Percentiles rank a stretch among this genome's conserved stretches.
phyloP scores from a whole-genome alignment of 768 basidiomycete genomes.

The Pholiota conissans region DNA sequence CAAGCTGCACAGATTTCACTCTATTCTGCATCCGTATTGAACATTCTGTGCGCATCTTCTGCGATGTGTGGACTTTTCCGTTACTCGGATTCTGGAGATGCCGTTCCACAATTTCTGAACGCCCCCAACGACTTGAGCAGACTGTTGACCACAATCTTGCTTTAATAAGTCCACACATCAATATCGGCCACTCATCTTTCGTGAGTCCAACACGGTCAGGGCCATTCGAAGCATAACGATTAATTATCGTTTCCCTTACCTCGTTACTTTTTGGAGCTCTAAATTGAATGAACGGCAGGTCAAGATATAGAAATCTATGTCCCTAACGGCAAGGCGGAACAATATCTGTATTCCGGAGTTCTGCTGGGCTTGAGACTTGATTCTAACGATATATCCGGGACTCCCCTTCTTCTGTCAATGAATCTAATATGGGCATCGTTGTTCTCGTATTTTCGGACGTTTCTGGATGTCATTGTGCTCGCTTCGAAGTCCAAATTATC shows the following conservation, averaged over 20 bases:
- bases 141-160: no score
- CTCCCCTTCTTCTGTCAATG: slow-evolving; percentile 8
- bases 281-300: background rate
- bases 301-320: background rate
- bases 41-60: background rate
- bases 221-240: background rate
- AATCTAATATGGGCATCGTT: slow-evolving; percentile 21
- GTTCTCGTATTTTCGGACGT: slow-evolving; percentile 22
- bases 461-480: slow-evolving; percentile 1
- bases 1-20: background rate
- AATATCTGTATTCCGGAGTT: background rate
- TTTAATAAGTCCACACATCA: no score
- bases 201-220: background rate
- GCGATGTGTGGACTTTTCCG: no score
- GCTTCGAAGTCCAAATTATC: background rate
- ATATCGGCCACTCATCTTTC: background rate
- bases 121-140: no score
- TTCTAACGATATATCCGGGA: background rate
- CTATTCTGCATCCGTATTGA: background rate
- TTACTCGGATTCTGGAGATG: no score
- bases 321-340: slow-evolving; percentile 3
- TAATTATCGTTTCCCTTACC: background rate
- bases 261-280: background rate
- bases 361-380: background rate
- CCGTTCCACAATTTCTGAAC: no score